These are phyloP conservation scores for Podila epicladia DNA, from an alignment of 192 early-diverging fungal genomes.

Conservation along the genomic window DNA sequence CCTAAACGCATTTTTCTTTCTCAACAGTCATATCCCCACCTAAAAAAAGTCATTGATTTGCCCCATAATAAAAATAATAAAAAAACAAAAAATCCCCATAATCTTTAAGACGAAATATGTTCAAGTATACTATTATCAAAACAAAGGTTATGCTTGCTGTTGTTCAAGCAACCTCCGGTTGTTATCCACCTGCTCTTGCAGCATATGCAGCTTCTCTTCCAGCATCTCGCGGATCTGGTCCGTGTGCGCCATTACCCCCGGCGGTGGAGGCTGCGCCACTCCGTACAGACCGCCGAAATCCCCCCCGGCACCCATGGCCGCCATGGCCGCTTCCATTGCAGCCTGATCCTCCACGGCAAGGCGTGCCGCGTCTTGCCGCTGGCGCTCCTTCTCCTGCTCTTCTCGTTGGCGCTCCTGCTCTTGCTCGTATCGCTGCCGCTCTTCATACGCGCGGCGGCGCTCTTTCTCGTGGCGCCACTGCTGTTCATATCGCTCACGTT, in stretches of 20 bases:
- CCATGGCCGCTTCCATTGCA: background rate
- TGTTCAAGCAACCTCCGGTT: background rate
- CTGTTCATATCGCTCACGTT: background rate
- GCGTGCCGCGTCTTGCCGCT: background rate
- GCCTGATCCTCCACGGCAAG: background rate
- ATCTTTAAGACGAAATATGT: too few species aligned
- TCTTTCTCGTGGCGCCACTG: background rate
- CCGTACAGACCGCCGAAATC: background rate
- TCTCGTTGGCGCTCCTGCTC: background rate
- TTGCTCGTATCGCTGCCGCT: background rate
- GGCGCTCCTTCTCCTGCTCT: background rate
- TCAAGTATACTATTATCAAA: too few species aligned
- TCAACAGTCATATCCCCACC: too few species aligned
- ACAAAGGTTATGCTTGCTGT: background rate
- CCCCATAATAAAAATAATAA: too few species aligned
- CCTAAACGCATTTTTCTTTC: background rate
- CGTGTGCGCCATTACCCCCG: background rate
- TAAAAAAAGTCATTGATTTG: too few species aligned
- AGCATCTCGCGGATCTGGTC: background rate
- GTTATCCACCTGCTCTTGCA: constrained; percentile 9
- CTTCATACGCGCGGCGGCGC: background rate
- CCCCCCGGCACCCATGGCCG: background rate
- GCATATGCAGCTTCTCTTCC: constrained; percentile 7
- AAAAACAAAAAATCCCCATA: too few species aligned
- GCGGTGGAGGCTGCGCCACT: background rate